These are phyloP conservation scores for Hypoxylon sp. DNA, from an alignment of 2,329 filamentous ascomycete species.

Conservation along the genomic window DNA sequence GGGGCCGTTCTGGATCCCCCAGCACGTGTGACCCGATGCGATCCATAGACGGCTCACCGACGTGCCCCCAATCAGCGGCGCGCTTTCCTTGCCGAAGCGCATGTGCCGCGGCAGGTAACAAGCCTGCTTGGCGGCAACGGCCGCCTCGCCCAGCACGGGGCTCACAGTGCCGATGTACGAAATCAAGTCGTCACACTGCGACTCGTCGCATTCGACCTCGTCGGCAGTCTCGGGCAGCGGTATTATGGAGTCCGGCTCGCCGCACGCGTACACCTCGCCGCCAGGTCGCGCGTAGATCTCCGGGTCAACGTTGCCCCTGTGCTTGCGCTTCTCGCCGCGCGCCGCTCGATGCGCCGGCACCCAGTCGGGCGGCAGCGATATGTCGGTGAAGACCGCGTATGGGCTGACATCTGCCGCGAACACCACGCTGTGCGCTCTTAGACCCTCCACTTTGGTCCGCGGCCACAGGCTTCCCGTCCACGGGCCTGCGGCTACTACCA, in stretches of 20 bases:
- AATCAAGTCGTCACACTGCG: slow-evolving; percentile 86
- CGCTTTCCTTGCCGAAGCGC: slow-evolving; percentile 70
- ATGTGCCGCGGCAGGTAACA: slow-evolving; percentile 91
- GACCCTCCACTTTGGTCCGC: slow-evolving; percentile 68
- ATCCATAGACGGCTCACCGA: slow-evolving; percentile 81
- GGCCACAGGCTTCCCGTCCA: slow-evolving; percentile 75
- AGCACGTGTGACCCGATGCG: slow-evolving; percentile 94
- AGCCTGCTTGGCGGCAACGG: slow-evolving; percentile 84
- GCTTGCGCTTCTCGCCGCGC: slow-evolving; percentile 66
- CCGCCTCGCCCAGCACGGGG: slow-evolving; percentile 75
- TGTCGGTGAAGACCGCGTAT: slow-evolving; percentile 89
- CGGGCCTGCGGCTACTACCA: slow-evolving; percentile 71
- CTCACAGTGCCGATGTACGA: slow-evolving; percentile 80
- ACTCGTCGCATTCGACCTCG: slow-evolving; percentile 80
- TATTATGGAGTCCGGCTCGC: slow-evolving; percentile 82
- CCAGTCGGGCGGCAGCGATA: slow-evolving; percentile 78
- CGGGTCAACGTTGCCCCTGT: slow-evolving; percentile 79
- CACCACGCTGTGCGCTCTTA: slow-evolving; percentile 76
- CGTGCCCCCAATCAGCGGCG: slow-evolving; percentile 84
- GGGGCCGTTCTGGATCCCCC: slow-evolving; percentile 97
- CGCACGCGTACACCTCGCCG: slow-evolving; percentile 93
- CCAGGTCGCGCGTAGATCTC: slow-evolving; percentile 95
- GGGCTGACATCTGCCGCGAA: slow-evolving; percentile 76
- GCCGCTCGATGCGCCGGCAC: slow-evolving; percentile 65
- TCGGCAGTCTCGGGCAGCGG: slow-evolving; percentile 83